Evolutionary conservation across 257 asterid species (phyloP), one percentile per base, ranked within the genome.

Genomic region (Gentiana straminea): DNA sequence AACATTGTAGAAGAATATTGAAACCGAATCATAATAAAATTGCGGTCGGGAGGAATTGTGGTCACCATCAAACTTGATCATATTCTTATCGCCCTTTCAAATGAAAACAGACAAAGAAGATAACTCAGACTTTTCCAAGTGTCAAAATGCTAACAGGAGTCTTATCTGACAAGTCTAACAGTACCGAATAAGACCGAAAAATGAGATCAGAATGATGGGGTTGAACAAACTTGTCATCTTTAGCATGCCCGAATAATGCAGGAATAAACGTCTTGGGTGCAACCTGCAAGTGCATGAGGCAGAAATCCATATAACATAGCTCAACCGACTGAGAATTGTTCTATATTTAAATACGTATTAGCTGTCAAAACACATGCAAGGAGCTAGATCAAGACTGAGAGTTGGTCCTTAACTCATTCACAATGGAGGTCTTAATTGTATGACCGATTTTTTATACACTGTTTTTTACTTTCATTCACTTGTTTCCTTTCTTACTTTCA

Each of bases 31-130:
- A 68, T 85, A 83, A 68, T 77, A 91, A 71, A 81, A 81, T 62
- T 91, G 96, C 52, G 98, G 98, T 33, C 98, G 89, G 48, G 94
- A 78, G 59, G 98, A 91, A 74, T 91, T 91, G 80, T 91, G 98
- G 62, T 91, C 98, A 35, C 98, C 98, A 61, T 84, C 96, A 72
- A 91, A 91, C 81, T 84, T 91, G 73, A 91, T 79, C 24, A 91
- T 79, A 52, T 84, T 84, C 73, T 87, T 91, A 75, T 91, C 96
- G 66, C 98, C 98, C 98, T 91, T 56, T 54, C 51, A 55, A 70
- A 64, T 69, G 52, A 66, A 41, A 36, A 63, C 33, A 62, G 52
- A 51, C 34, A 34, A 55, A 62, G 49, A 62, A 64, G 10, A 39
- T 1, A 41, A 41, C 46, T 5, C 8, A 41, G 6, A 41, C 46